A percentile compares a stretch with the other conserved stretches of the same genome.
These are phyloP conservation scores for Thalassiosira exigua DNA, from an alignment of 352 stramenopile species.

Conservation along the genomic window DNA sequence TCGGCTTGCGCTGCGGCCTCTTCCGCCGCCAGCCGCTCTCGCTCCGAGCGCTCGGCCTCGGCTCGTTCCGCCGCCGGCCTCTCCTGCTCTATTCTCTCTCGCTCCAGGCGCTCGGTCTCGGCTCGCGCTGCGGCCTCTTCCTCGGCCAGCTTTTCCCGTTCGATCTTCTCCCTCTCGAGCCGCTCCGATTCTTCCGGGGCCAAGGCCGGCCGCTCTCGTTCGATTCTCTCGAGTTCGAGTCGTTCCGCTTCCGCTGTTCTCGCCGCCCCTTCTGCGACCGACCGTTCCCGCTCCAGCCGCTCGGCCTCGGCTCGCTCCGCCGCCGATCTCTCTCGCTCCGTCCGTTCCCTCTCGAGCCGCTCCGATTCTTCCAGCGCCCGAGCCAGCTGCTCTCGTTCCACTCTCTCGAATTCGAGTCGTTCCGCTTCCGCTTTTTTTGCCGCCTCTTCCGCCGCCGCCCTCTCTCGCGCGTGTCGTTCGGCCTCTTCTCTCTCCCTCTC, in stretches of 20 bases:
- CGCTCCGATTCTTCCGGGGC: constrained; percentile 4
- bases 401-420: not conserved
- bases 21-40: constrained; percentile 4
- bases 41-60: no score
- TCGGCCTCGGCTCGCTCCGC: constrained; percentile 12
- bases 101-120: constrained; percentile 8
- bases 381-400: not conserved
- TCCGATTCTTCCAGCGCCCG: not conserved
- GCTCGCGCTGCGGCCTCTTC: constrained; percentile 50
- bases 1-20: constrained; percentile 38
- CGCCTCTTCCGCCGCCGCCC: constrained; percentile 15
- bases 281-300: constrained; percentile 6
- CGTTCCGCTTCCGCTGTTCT: constrained; percentile 7
- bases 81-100: constrained; percentile 24
- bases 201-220: not conserved
- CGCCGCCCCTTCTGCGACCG: not conserved
- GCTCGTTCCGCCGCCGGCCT: not conserved
- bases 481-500: constrained; percentile 11
- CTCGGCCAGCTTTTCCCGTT: constrained; percentile 18
- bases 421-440: constrained; percentile 1
- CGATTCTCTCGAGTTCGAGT: constrained; percentile 6
- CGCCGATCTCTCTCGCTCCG: constrained; percentile 10
- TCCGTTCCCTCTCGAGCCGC: not conserved
- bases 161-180: constrained; percentile 6
- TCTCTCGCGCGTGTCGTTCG: constrained; percentile 2